Evolutionary conservation across 2,329 filamentous ascomycete genomes (phyloP).

Genomic region (Amphichorda felina): DNA sequence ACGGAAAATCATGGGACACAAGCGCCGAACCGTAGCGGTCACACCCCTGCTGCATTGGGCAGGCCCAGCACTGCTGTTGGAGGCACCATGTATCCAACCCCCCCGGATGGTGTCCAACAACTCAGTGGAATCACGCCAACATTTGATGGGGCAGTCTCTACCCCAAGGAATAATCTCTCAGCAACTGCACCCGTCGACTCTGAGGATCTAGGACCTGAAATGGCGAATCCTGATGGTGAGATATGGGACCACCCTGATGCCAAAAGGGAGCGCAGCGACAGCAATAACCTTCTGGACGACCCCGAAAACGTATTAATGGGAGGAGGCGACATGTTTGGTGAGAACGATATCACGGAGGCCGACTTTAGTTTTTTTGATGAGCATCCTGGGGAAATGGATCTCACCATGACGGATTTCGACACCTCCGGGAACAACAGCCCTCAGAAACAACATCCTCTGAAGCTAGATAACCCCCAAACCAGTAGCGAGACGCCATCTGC

Average conservation of each 20-base stretch:
- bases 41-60: constrained; percentile 39
- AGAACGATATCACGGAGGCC: constrained; percentile 65
- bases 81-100: constrained; percentile 58
- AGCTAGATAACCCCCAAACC: constrained; percentile 3
- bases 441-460: neutral
- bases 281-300: constrained; percentile 27
- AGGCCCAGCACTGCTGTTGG: constrained; percentile 33
- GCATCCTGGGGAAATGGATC: constrained; percentile 2
- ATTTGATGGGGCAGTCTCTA: constrained; percentile 42
- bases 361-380: constrained; percentile 81
- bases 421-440: constrained; percentile 4
- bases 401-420: constrained; percentile 3
- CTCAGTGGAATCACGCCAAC: constrained; percentile 40
- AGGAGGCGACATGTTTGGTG: constrained; percentile 55
- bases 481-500: constrained; percentile 1
- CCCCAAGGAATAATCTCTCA: constrained; percentile 32
- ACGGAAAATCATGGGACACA: constrained; percentile 27
- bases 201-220: constrained; percentile 15
- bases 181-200: constrained; percentile 14
- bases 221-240: constrained; percentile 9
- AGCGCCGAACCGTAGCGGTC: constrained; percentile 29
- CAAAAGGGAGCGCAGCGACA: constrained; percentile 31
- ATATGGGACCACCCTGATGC: constrained; percentile 11
- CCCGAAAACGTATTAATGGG: constrained; percentile 55
- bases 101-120: constrained; percentile 52